Conservation (phyloP, 2,329 filamentous ascomycete genomes). For the Pezicula radicicola region DNA sequence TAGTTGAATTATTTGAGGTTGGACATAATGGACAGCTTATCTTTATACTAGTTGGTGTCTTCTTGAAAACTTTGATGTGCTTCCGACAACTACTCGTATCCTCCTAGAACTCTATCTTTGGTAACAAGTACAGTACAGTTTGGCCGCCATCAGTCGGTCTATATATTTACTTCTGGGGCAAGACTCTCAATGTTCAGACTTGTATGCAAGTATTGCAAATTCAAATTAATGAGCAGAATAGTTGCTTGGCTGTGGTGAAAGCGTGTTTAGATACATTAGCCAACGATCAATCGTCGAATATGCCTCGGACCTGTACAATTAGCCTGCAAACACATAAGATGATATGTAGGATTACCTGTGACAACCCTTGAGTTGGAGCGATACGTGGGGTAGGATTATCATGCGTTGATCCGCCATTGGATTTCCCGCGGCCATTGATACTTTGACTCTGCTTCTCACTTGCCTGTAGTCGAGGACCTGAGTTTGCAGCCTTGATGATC, state of each 20-base stretch:
- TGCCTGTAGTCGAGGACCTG: constrained; percentile 14
- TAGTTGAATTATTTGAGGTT: too few relatives aligned
- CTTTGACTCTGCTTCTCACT: constrained; percentile 12
- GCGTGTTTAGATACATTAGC: not conserved
- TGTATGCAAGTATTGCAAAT: too few relatives aligned
- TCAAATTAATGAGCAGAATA: constrained; percentile 7
- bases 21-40: too few relatives aligned
- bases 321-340: constrained; percentile 14
- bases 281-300: constrained; percentile 32
- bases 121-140: too few relatives aligned
- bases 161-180: too few relatives aligned
- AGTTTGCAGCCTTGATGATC: constrained; percentile 21
- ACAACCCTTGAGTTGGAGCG: constrained; percentile 72
- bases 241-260: not conserved
- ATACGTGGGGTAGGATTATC: constrained; percentile 37
- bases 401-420: not conserved
- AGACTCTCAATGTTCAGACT: too few relatives aligned
- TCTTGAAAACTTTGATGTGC: too few relatives aligned
- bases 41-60: too few relatives aligned
- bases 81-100: too few relatives aligned
- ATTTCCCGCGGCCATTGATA: constrained; percentile 1
- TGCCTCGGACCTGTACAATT: constrained; percentile 24
- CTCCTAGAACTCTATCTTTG: too few relatives aligned
- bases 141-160: too few relatives aligned
- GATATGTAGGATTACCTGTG: constrained; percentile 53